Conservation (phyloP, 352 stramenopile genomes). For the Phytopythium litorale region DNA sequence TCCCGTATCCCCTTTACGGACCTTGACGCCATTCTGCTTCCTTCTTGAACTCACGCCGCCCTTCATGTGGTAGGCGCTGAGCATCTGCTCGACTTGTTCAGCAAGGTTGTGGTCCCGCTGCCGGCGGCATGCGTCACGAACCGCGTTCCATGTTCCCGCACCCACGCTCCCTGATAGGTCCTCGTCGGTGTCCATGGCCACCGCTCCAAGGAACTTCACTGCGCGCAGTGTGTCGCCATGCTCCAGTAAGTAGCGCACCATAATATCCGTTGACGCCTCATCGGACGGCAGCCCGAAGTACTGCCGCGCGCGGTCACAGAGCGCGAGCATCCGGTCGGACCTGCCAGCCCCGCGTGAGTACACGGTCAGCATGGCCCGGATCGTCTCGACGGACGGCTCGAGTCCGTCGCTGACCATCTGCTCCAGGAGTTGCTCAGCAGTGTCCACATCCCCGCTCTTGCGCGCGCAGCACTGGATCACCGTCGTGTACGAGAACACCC, state of each 20-base stretch:
- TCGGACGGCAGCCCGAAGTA: constrained; percentile 38
- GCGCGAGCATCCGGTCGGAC: constrained; percentile 27
- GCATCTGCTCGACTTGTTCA: constrained; percentile 5
- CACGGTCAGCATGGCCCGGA: constrained; percentile 69
- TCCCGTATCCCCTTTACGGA: background rate
- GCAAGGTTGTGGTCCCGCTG: constrained; percentile 31
- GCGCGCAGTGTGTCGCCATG: constrained; percentile 19
- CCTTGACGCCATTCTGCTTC: background rate
- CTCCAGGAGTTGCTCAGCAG: constrained; percentile 37
- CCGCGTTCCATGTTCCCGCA: constrained; percentile 25
- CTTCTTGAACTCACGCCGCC: background rate
- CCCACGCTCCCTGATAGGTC: background rate
- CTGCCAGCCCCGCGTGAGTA: constrained; percentile 29
- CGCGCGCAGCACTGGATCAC: constrained; percentile 65
- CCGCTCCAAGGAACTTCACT: constrained; percentile 19
- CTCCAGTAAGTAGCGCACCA: constrained; percentile 43
- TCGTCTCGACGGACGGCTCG: constrained; percentile 32
- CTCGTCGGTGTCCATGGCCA: background rate
- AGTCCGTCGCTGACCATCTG: constrained; percentile 37
- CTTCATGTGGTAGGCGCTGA: background rate
- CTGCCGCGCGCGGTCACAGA: constrained; percentile 24
- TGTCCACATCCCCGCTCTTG: constrained; percentile 23
- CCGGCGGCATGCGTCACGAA: constrained; percentile 52
- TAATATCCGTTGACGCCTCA: constrained; percentile 33
- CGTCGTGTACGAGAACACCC: constrained; percentile 49